A percentile compares a stretch with the other conserved stretches of the same genome.
These are phyloP conservation scores for Colletotrichum coccodes DNA, from an alignment of 2,329 filamentous ascomycete species.

Conservation along the genomic window DNA sequence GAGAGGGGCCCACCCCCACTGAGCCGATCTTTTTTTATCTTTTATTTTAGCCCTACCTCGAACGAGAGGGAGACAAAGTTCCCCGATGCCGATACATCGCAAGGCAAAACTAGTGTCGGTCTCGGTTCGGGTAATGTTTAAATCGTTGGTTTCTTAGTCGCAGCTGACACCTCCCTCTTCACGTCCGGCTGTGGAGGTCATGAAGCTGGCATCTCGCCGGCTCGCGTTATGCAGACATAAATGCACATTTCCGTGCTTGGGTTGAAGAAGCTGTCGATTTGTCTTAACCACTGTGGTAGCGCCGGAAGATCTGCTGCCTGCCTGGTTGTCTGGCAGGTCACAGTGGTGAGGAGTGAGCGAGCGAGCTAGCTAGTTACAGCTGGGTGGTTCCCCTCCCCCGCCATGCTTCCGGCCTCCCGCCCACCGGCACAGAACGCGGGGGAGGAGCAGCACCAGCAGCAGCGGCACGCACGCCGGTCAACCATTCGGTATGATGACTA, in stretches of 20 bases:
- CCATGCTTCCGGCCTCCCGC: background rate
- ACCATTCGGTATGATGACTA: background rate
- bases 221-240: background rate
- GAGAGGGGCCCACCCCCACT: conserved; percentile 19
- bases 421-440: background rate
- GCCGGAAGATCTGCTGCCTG: background rate
- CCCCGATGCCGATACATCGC: background rate
- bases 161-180: too few relatives aligned
- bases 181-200: background rate
- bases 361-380: background rate
- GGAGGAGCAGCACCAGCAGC: background rate
- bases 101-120: background rate
- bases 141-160: background rate
- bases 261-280: too few relatives aligned
- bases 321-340: too few relatives aligned
- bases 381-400: background rate
- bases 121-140: background rate
- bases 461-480: background rate
- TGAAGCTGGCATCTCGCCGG: background rate
- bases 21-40: conserved; percentile 7
- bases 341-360: background rate
- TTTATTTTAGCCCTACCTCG: background rate
- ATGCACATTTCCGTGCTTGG: background rate
- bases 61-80: background rate
- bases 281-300: background rate